Conservation (phyloP, 75 land plant species). For the Sequoiadendron giganteum region DNA sequence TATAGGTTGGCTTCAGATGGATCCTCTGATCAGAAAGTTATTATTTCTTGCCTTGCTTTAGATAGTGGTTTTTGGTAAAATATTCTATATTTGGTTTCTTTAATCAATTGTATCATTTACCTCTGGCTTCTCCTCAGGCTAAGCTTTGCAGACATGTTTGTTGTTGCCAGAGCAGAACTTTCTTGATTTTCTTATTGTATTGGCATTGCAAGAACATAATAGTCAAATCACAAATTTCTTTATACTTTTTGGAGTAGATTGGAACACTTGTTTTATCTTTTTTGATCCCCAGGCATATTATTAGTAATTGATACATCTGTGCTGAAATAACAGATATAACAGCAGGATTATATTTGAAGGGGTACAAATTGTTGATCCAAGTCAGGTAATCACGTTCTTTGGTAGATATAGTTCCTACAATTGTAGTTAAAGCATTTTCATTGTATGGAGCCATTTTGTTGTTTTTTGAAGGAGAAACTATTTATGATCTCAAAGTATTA, state of each 20-base stretch:
- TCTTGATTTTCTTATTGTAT: not conserved
- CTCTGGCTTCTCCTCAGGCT: not conserved
- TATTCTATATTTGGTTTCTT: not conserved
- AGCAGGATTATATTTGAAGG: slow-evolving; percentile 89
- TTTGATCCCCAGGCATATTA: not conserved
- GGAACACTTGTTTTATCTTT: not conserved
- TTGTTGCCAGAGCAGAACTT: not conserved
- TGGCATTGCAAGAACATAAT: not conserved
- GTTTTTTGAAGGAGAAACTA: not conserved
- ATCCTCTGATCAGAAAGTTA: not conserved
- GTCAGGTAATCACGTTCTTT: slow-evolving; percentile 51
- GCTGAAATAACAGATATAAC: slow-evolving; percentile 35
- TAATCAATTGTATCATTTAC: not conserved
- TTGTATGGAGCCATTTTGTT: not conserved
- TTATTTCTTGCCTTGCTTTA: not conserved
- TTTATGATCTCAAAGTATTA: not conserved
- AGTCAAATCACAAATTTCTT: not conserved
- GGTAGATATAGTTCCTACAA: not conserved
- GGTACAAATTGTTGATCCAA: slow-evolving; percentile 85
- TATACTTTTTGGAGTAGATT: not conserved
- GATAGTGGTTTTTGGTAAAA: not conserved
- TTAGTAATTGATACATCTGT: not conserved
- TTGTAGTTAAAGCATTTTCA: not conserved
- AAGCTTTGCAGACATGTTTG: not conserved
- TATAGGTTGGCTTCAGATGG: not conserved